phyloP scores from a whole-genome alignment of 2,329 filamentous ascomycete genomes.

The Cercospora citrullina region DNA sequence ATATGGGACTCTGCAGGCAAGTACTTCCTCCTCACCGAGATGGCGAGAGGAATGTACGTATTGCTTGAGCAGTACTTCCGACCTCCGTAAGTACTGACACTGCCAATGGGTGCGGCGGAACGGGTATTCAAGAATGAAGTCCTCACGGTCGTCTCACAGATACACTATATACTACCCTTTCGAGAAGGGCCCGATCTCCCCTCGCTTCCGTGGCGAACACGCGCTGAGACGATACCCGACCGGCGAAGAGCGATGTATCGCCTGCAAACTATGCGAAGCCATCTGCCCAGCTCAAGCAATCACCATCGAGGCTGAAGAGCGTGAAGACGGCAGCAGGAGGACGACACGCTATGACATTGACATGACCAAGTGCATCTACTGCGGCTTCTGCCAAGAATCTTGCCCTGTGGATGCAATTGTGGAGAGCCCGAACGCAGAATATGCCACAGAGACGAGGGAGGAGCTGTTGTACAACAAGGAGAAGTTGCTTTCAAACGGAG shows the following conservation, averaged over 20 bases:
- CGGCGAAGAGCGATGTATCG: conserved; percentile 97
- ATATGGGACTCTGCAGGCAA: conserved; percentile 82
- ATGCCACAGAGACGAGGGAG: conserved; percentile 78
- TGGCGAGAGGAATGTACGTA: conserved; percentile 97
- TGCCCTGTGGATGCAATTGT: conserved; percentile 97
- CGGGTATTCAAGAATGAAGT: neutral
- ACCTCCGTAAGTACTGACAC: conserved; percentile 74
- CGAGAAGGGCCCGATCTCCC: conserved; percentile 97
- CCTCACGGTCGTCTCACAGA: conserved; percentile 50
- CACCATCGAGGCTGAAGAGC: conserved; percentile 98
- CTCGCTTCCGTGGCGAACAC: conserved; percentile 97
- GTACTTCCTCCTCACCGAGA: conserved; percentile 94
- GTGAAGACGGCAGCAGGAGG: conserved; percentile 88
- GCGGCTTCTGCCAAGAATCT: conserved; percentile 97
- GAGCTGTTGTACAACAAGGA: conserved; percentile 98
- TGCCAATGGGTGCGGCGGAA: conserved; percentile 14
- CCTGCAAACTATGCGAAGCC: conserved; percentile 98
- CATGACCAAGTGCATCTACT: conserved; percentile 99
- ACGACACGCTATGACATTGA: conserved; percentile 99
- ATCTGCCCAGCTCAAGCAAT: conserved; percentile 98
- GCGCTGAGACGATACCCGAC: conserved; percentile 94
- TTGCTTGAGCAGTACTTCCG: conserved; percentile 97
- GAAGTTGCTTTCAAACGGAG: conserved; percentile 54
- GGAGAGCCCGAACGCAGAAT: conserved; percentile 72
- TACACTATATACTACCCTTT: conserved; percentile 99